Evolutionary conservation across 2,329 filamentous ascomycete genomes (phyloP), one percentile per base, ranked within the genome.

Genomic region (Fusarium gaditjirri): DNA sequence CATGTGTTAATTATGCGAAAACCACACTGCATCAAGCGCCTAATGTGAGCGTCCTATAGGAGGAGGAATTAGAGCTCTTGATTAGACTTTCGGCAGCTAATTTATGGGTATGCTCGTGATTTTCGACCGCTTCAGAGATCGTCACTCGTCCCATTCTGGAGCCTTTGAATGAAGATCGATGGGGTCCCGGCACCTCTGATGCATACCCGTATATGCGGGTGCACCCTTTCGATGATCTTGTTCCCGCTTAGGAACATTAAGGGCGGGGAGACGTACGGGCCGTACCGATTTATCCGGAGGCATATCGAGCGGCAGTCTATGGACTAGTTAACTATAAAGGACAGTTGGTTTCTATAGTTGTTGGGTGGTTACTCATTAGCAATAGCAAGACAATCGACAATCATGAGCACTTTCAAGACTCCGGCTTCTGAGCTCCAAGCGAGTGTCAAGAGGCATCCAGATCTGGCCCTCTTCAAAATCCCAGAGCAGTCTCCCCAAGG

Each of bases 391-490:
- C 2, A 13, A 16, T 17, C 38, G 8, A 14, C 17, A 16, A 65
- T 14, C 14, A 65, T 65, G 62, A 16, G 2, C 6, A 14, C 27
- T 12, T 52, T 71, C 4, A 46, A 49, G 35, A 68, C 68, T 8
- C 68, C 63, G 3, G 21, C 53, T 11, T 46, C 62, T 8, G 62
- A 16, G 14, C 52, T 71, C 6, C 29, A 56, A 39, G 46, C 9
- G 17, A 63, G 43, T 6, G 35, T 21, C 12, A 27, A 44, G 13
- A 62, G 58, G 21, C 31, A 68, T n/a, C 47, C 56, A 11, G 23
- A 43, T 17, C 23, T 35, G 21, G 61, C 73, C 14, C 63, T 66
- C 13, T 47, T 78, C 16, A 74, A 73, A 36, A 27, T 53, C 3
- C 60, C 71, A 12, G 31, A 41, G 14, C 25, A 50, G 29, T 49